phyloP scores from a whole-genome alignment of 2,329 filamentous ascomycete genomes.

The Celoporthe dispersa region DNA sequence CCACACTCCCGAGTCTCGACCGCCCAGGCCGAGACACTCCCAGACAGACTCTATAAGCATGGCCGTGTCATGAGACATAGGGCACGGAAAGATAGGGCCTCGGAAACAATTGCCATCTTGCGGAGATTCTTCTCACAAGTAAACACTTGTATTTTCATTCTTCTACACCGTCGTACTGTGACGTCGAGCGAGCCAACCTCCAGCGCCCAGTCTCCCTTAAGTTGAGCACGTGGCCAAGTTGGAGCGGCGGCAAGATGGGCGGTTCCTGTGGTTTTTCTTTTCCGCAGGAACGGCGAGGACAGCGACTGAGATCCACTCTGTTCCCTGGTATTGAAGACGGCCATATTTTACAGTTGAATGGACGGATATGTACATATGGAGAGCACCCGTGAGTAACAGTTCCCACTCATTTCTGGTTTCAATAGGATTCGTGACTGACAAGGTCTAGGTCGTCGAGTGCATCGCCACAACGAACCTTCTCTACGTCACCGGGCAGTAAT shows the following conservation, averaged over 20 bases:
- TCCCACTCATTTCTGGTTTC: background rate
- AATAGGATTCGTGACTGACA: background rate
- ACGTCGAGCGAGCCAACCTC: background rate
- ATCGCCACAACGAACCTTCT: conserved; percentile 37
- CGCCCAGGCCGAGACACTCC: background rate
- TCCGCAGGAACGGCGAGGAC: conserved; percentile 30
- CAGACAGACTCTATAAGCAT: background rate
- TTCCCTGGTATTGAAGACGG: conserved; percentile 35
- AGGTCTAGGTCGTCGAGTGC: conserved; percentile 34
- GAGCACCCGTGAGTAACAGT: conserved; percentile 32
- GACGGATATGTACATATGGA: conserved; percentile 35
- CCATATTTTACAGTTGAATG: conserved; percentile 36
- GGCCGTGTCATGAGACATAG: background rate
- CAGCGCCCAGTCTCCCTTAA: background rate
- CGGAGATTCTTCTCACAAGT: background rate
- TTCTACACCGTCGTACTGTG: background rate
- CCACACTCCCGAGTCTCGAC: background rate
- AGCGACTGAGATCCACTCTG: conserved; percentile 6
- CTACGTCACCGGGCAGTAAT: conserved; percentile 39
- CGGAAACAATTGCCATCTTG: background rate
- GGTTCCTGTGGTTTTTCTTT: conserved; percentile 39
- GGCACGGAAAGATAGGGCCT: background rate
- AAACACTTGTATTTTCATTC: background rate
- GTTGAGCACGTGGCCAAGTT: background rate
- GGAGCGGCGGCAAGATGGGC: conserved; percentile 52